A percentile compares a stretch with the other conserved stretches of the same genome.
Conservation (phyloP, 2,329 filamentous ascomycete genomes). For the Claviceps pusilla region DNA sequence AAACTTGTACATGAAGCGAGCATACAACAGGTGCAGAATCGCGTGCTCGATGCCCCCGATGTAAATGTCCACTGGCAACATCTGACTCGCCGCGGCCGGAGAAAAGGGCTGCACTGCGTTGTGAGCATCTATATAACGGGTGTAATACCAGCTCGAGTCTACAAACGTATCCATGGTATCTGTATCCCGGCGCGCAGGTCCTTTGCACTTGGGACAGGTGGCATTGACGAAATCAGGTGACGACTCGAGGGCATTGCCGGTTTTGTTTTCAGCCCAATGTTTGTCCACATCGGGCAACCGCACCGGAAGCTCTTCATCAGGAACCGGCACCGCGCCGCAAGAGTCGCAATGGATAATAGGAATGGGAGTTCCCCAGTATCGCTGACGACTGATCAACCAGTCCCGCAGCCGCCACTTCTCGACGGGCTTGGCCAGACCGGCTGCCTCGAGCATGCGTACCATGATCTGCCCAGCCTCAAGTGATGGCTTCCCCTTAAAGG, state of each 20-base stretch:
- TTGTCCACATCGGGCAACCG: conserved; percentile 53
- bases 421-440: conserved; percentile 42
- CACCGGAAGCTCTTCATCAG: conserved; percentile 61
- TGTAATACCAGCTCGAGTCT: conserved; percentile 87
- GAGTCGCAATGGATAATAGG: conserved; percentile 68
- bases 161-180: conserved; percentile 97
- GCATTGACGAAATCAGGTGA: conserved; percentile 61
- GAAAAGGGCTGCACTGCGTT: conserved; percentile 50
- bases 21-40: conserved; percentile 77
- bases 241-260: conserved; percentile 62
- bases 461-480: conserved; percentile 46
- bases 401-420: conserved; percentile 72
- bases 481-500: conserved; percentile 49
- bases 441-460: conserved; percentile 37
- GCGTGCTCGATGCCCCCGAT: conserved; percentile 83
- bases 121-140: conserved; percentile 59
- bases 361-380: conserved; percentile 85
- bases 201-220: conserved; percentile 57
- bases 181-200: conserved; percentile 63
- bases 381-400: conserved; percentile 83
- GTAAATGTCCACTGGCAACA: conserved; percentile 72
- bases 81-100: conserved; percentile 33
- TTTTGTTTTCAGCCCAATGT: conserved; percentile 52
- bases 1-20: conserved; percentile 83
- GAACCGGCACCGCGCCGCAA: conserved; percentile 69